Base-by-base conservation (phyloP, 2,329 filamentous ascomycete species). In the Ceratocystis alfenasii region DNA sequence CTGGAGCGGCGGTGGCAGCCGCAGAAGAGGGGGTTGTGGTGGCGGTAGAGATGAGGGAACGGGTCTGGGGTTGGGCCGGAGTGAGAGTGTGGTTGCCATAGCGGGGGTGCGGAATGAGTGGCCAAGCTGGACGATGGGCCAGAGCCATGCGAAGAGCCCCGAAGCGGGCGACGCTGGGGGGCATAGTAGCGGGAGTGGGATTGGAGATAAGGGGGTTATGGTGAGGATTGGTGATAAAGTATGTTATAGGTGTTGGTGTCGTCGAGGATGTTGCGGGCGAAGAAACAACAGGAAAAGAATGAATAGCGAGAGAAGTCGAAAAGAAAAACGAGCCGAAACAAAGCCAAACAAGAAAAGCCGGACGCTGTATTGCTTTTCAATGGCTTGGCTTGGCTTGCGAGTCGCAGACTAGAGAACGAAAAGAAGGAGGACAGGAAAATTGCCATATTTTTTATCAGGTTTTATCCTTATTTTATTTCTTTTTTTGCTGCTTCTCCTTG, bases 121-220 rank as follows among this genome's bases (percentile, higher is more conserved):
- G 63, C 65, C 65, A 66, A 12, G 65, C 60, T 12, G 65, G 65
- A 20, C 65, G 65, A 45, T 66, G 60, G 46, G 61, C 61, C 8
- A 66, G 12, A n/a, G 65, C 65, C 41, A 33, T 50, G 22, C 61
- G 61, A 48, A 45, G 41, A 20, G 41, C 41, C 22, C 61, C 61
- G 61, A 63, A 48, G 44, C 41, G 44, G 15, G 61, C 61, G 41
- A 63, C 46, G 61, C 61, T 48, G 61, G 41, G 61, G 44, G 46
- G 61, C 61, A 63, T 63, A 17, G 61, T 63, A 7, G 60, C 36
- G 60, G 36, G 36, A 3, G 33, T 15, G 15, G 36, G 2, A 20
- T 5, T 22, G 3, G 41, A 25, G 36, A 20, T 12, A 22, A 25
- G 60, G 20, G 10, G 41, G 20, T 17, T 8, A 22, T 7, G 20